Percentiles rank a stretch among this genome's conserved stretches.
Conservation (phyloP, 441 rosid species). For the Pelargonium myrrhifolium region DNA sequence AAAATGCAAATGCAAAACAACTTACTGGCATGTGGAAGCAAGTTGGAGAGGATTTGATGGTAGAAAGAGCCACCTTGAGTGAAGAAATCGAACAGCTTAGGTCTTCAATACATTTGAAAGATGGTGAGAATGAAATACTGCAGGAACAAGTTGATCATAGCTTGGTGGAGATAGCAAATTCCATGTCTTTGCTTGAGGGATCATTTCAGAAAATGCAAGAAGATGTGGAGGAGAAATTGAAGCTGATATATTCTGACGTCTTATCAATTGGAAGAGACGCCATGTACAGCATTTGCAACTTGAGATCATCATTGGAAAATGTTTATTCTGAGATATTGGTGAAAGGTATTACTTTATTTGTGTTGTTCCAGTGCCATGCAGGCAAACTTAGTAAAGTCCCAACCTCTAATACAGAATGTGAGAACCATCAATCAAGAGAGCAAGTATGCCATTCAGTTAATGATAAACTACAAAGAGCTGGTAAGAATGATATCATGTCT, state of each 20-base stretch:
- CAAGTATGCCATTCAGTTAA: constrained; percentile 19
- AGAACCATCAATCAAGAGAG: constrained; percentile 20
- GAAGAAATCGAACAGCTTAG: constrained; percentile 58
- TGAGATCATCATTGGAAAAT: constrained; percentile 49
- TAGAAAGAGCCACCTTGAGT: constrained; percentile 43
- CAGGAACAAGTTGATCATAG: constrained; percentile 33
- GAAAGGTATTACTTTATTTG: constrained; percentile 48
- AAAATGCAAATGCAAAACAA: constrained; percentile 50
- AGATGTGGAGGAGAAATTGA: constrained; percentile 47
- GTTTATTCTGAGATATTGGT: constrained; percentile 41
- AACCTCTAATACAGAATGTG: constrained; percentile 24
- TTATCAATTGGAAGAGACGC: constrained; percentile 43
- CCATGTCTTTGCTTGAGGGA: constrained; percentile 53
- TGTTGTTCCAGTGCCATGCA: constrained; percentile 43
- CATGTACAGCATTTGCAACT: constrained; percentile 30
- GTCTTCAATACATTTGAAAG: constrained; percentile 40
- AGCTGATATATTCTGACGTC: constrained; percentile 39
- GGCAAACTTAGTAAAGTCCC: constrained; percentile 33
- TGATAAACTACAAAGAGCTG: constrained; percentile 16
- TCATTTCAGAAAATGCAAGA: constrained; percentile 51
- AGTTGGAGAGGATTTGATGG: constrained; percentile 47
- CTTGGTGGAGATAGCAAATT: constrained; percentile 40
- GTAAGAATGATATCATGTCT: constrained; percentile 19
- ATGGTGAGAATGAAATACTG: constrained; percentile 46
- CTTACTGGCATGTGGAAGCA: constrained; percentile 50